phyloP scores from a whole-genome alignment of 495 filamentous ascomycete genomes.

The Penicillium antarcticum region DNA sequence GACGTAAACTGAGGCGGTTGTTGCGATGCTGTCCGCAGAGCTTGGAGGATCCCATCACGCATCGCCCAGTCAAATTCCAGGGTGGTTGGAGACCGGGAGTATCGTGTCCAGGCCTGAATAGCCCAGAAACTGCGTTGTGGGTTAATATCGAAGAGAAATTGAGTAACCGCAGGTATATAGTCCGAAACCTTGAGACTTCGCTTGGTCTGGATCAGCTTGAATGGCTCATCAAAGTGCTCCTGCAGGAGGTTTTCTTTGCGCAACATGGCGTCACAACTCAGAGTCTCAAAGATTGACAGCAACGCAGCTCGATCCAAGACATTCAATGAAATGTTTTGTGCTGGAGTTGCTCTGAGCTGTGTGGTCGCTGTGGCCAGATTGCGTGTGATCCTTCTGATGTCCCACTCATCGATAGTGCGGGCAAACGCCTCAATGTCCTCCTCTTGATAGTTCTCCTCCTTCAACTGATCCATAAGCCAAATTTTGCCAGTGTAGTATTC shows the following conservation, averaged over 20 bases:
- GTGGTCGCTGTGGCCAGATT: conserved; percentile 50
- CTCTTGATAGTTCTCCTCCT: conserved; percentile 56
- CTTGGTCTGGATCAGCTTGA: conserved; percentile 69
- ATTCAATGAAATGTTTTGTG: conserved; percentile 44
- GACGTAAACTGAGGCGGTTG: conserved; percentile 47
- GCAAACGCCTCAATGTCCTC: conserved; percentile 58
- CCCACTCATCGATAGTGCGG: conserved; percentile 52
- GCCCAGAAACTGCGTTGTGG: conserved; percentile 64
- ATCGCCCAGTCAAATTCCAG: conserved; percentile 83
- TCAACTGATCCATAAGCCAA: conserved; percentile 58
- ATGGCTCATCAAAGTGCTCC: conserved; percentile 70
- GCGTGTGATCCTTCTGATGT: conserved; percentile 58
- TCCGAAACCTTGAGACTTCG: conserved; percentile 65
- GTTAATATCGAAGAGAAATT: conserved; percentile 72
- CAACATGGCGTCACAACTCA: conserved; percentile 61
- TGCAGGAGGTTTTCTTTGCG: conserved; percentile 48
- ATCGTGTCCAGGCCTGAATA: conserved; percentile 59
- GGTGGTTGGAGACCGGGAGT: conserved; percentile 51
- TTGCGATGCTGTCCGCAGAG: conserved; percentile 35
- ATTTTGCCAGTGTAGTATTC: conserved; percentile 74
- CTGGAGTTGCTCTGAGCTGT: conserved; percentile 45
- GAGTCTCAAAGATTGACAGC: conserved; percentile 60
- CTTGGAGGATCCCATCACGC: conserved; percentile 55
- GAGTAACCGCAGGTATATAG: conserved; percentile 73
- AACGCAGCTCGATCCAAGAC: conserved; percentile 48